Evolutionary conservation across 352 stramenopile species (phyloP), one percentile per base, ranked within the genome.

Genomic region (Elongisporangium undulatum): DNA sequence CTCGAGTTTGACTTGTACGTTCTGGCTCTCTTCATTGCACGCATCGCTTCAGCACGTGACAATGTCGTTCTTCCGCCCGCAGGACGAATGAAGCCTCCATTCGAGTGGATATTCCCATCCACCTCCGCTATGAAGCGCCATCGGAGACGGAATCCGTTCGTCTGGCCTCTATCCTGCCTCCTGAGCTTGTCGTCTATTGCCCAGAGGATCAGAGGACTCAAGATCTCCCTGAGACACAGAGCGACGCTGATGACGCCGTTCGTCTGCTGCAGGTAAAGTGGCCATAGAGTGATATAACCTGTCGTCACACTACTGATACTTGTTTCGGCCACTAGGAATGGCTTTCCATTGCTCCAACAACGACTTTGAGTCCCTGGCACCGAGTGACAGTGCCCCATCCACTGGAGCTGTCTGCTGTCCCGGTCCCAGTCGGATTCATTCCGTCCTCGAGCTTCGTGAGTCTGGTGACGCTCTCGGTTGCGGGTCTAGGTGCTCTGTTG

Each of bases 41-140:
- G 19, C 21, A 20, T 7, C 50, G 13, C 20, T n/a, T 6, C 19
- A 41, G 9, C 17, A 24, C 22, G 4, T 29, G 17, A n/a, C 19
- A 10, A 45, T 1, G 19, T 50, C 24, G 34, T 51, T 60, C 38
- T n/a, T 9, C n/a, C n/a, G 8, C 19, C 13, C 21, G 20, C 20
- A 34, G 19, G 34, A 13, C 29, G 8, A 41, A 9, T 15, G 29
- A 79, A 62, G 49, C 51, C 59, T 22, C 3, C 34, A 51, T 67
- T 23, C 64, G 71, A 9, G 48, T 75, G 2, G 70, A 83, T 19
- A 81, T 82, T 34, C 78, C 78, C 2, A 82, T 88, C 61, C 78
- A 88, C 39, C 79, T 88, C 39, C 72, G 78, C 16, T 88, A 88
- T 49, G 76, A 88, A 74, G 69, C 74, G 4, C 76, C 78, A 12